Percentiles rank a stretch among this genome's conserved stretches.
phyloP scores from a whole-genome alignment of 106 monocot genomes.

The Dendrobium chrysotoxum region DNA sequence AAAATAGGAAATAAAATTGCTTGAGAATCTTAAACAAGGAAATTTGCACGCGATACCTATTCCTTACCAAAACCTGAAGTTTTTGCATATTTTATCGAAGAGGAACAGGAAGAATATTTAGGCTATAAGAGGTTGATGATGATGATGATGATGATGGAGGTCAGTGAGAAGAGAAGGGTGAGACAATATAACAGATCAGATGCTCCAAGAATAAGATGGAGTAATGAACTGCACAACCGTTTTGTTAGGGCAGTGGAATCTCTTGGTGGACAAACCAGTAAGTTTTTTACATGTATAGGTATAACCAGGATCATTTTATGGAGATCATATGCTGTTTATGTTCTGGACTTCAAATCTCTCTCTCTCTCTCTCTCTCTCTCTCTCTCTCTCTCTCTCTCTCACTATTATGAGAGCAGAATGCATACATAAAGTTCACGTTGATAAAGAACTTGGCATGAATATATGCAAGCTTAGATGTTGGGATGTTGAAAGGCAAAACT shows the following conservation, averaged over 20 bases:
- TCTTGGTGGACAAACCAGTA: constrained; percentile 72
- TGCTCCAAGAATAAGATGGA: constrained; percentile 72
- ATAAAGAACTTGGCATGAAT: no score
- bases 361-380: no score
- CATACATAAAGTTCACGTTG: not conserved
- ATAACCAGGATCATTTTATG: not conserved
- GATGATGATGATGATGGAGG: not conserved
- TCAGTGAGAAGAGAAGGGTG: constrained; percentile 32
- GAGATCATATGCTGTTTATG: not conserved
- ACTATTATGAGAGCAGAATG: constrained; percentile 1
- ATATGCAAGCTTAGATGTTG: no score
- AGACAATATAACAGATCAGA: constrained; percentile 72
- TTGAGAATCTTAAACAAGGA: not conserved
- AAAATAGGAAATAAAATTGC: not conserved
- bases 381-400: constrained; percentile 4
- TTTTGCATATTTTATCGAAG: not conserved
- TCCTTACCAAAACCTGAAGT: not conserved
- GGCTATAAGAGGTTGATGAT: not conserved
- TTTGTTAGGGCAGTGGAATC: constrained; percentile 53
- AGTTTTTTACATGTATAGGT: constrained; percentile 6
- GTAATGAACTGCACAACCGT: constrained; percentile 63
- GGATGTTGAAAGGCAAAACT: no score
- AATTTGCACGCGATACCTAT: not conserved
- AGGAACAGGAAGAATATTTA: not conserved
- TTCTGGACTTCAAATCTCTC: not conserved